Evolutionary conservation across 768 basidiomycete genomes (phyloP), one percentile per base, ranked within the genome.

Genomic region (Leccinellum rugosiceps): DNA sequence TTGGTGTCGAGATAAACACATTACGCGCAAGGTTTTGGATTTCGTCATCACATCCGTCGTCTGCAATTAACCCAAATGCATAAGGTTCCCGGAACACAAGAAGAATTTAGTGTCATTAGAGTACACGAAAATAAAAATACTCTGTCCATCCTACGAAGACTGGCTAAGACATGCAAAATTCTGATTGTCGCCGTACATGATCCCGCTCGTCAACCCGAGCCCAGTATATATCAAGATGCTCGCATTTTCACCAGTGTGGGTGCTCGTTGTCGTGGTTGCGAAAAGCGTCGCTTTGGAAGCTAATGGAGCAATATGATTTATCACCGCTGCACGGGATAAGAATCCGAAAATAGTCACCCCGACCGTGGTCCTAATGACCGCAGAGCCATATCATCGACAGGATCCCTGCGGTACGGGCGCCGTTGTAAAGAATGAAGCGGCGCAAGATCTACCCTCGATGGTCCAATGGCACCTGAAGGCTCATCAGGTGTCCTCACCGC

Each of bases 371-470:
- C 69, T 46, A 85, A 72, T 52, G 80, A 68, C 38, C 86, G 77
- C 63, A 90, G 67, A 38, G 81, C 78, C 58, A 77, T 78, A 62
- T 89, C 88, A 68, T 90, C 88, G 28, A 77, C 63, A 25, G 83
- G 83, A 55, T 85, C 78, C 56, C 88, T 79, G 50, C 79, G 76
- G 55, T 85, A 88, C 7, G 82, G 79, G 61, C 83, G 82, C 44
- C 84, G 78, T 46, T 76, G 77, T 55, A 87, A 73, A 19, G 80
- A 73, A 53, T 80, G 74, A 50, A 90, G 75, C 14, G 87, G 86
- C 7, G 82, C 84, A 15, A 89, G 77, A 57, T 78, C 78, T 34
- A 76, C 71, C 32, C 73, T 68, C 15, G 65, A 59, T 4, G 71
- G 58, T 55, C 71, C 71, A 14, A 65, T 61, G 8, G 62, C 44